These are phyloP conservation scores for Exophiala sp. DNA, from an alignment of 2,329 filamentous ascomycete genomes.

Conservation along the genomic window DNA sequence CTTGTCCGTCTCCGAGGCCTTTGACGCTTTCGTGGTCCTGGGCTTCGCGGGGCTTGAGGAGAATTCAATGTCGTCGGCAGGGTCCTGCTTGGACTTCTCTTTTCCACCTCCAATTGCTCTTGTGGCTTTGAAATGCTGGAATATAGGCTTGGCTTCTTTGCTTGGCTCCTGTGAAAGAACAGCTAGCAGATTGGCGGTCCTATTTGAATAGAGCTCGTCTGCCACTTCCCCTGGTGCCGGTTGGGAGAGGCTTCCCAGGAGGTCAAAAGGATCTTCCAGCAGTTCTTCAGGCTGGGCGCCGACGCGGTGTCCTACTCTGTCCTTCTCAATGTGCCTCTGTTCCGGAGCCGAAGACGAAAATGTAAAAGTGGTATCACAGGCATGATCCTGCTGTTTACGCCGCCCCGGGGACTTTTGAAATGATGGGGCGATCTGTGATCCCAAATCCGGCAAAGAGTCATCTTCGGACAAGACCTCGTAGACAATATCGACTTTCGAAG, in stretches of 20 bases:
- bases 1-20: slow-evolving; percentile 41
- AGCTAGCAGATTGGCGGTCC: slow-evolving; percentile 41
- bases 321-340: slow-evolving; percentile 12
- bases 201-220: slow-evolving; percentile 34
- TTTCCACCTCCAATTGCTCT: slow-evolving; percentile 19
- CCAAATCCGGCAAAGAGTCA: slow-evolving; percentile 1
- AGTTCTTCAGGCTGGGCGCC: slow-evolving; percentile 35
- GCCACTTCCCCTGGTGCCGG: slow-evolving; percentile 23
- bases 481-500: not conserved
- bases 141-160: slow-evolving; percentile 8
- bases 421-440: not conserved
- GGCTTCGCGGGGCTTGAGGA: slow-evolving; percentile 41
- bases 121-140: slow-evolving; percentile 11
- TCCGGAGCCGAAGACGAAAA: slow-evolving; percentile 42
- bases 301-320: not conserved
- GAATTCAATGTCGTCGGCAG: slow-evolving; percentile 22
- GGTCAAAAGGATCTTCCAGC: slow-evolving; percentile 33
- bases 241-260: slow-evolving; percentile 22
- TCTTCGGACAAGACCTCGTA: slow-evolving; percentile 23
- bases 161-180: slow-evolving; percentile 29
- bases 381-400: not conserved
- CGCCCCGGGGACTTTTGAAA: not conserved
- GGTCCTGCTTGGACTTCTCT: slow-evolving; percentile 3
- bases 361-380: slow-evolving; percentile 37
- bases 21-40: slow-evolving; percentile 15